Evolutionary conservation across 768 basidiomycete genomes (phyloP), one percentile per base, ranked within the genome.

Genomic region (Russula foetens): DNA sequence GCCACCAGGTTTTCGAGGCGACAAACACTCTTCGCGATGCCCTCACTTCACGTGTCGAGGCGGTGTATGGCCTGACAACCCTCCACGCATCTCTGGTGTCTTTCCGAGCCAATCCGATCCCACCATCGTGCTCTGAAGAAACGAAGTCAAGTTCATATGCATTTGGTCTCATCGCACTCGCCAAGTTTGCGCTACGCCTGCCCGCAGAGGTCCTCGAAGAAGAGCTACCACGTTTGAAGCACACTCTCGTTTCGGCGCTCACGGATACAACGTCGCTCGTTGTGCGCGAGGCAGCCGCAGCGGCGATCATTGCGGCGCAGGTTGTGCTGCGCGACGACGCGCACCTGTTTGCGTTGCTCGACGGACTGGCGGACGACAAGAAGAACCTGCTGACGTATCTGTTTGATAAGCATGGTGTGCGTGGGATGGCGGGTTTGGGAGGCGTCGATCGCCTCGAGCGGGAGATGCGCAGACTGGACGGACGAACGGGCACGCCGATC

Each of bases 331-430:
- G 84, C 26, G 91, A 94, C 68, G 92, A 93, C 69, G 84, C 84
- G 0, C 89, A 91, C 65, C 76, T 94, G 1, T 94, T 94, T 67
- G 76, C 82, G 39, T 80, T 94, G 19, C 75, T 94, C 47, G 88
- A 90, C 59, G 88, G 87, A 6, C 77, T 94, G 44, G 84, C 89
- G n/a, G 87, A 91, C 62, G 90, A 90, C 67, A 91, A 93, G 78
- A 92, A 92, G 78, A 92, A 94, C 69, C 76, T 93, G 19, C 75
- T 94, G 51, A 91, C 92, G 1, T 94, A 94, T 66, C 76, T 92
- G 58, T 94, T 94, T 65, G 91, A 92, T 71, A 93, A 92, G 71
- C 88, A 92, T 67, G 85, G 85, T 33, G 88, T 81, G 11, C 77
- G 91, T 23, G 88, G 69, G 23, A 67, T 60, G 33, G 48, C 41